Evolutionary conservation across 129 eudicot species (phyloP).

Genomic region (Rutidosis leptorrhynchoides): DNA sequence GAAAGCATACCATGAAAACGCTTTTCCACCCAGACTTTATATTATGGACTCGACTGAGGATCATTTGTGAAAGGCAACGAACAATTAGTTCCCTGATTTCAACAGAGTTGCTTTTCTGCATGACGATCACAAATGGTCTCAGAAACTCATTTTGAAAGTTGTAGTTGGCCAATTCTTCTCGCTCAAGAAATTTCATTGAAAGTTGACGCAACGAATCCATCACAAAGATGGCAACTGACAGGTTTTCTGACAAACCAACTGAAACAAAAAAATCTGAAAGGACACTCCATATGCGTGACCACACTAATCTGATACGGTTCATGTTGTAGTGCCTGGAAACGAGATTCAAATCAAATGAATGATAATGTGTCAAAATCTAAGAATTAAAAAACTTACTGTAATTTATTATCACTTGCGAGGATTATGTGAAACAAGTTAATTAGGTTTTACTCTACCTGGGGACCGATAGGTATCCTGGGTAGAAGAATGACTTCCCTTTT

Average conservation of each 20-base stretch:
- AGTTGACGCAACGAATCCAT: conserved; percentile 99
- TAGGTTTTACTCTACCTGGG: no score
- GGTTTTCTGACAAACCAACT: conserved; percentile 94
- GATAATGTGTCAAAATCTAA: conserved; percentile 24
- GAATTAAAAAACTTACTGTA: background rate
- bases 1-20: conserved; percentile 71
- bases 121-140: conserved; percentile 91
- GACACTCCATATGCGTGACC: conserved; percentile 99
- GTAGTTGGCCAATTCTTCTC: conserved; percentile 93
- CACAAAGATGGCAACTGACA: conserved; percentile 95
- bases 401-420: conserved; percentile 1
- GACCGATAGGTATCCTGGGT: no score
- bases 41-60: conserved; percentile 85
- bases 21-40: conserved; percentile 99
- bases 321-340: conserved; percentile 98
- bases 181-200: conserved; percentile 94
- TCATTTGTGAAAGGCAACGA: conserved; percentile 98
- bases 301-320: conserved; percentile 95
- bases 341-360: conserved; percentile 39
- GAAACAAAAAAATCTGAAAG: conserved; percentile 94
- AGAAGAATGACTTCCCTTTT: no score
- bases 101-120: conserved; percentile 86
- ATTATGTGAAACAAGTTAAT: background rate
- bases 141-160: conserved; percentile 95
- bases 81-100: conserved; percentile 96